A percentile compares a stretch with the other conserved stretches of the same genome.
Conservation (phyloP, 1,284 basidiomycete genomes). For the Cutaneotrichosporon spelunceum region DNA sequence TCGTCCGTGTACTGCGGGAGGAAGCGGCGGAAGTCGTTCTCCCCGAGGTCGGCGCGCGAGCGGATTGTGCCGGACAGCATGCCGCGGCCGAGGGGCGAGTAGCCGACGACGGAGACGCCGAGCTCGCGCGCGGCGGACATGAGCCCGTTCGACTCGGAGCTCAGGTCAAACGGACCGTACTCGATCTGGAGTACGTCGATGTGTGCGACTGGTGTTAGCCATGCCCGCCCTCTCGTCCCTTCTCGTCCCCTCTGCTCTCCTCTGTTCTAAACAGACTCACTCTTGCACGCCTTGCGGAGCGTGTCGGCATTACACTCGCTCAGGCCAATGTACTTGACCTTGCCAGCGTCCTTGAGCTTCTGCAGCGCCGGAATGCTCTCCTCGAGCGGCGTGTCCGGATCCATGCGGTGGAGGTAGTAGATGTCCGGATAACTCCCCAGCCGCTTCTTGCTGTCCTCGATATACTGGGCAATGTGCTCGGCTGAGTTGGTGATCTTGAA, state of each 20-base stretch:
- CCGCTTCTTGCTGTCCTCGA: slow-evolving; percentile 42
- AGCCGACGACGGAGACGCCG: slow-evolving; percentile 50
- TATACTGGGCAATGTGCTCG: slow-evolving; percentile 44
- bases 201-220: slow-evolving; percentile 37
- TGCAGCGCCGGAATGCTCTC: slow-evolving; percentile 45
- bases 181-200: slow-evolving; percentile 54
- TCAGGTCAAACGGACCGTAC: slow-evolving; percentile 52
- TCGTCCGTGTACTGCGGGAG: slow-evolving; percentile 44
- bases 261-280: no score
- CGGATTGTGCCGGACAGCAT: slow-evolving; percentile 31
- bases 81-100: slow-evolving; percentile 49
- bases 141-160: slow-evolving; percentile 51
- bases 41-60: slow-evolving; percentile 34
- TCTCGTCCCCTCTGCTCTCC: no score
- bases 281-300: slow-evolving; percentile 60
- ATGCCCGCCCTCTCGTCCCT: neutral
- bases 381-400: slow-evolving; percentile 40
- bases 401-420: slow-evolving; percentile 52
- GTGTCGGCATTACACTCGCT: slow-evolving; percentile 62
- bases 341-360: slow-evolving; percentile 48
- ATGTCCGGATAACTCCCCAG: slow-evolving; percentile 49
- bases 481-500: slow-evolving; percentile 30
- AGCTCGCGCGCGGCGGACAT: slow-evolving; percentile 49
- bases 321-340: slow-evolving; percentile 50
- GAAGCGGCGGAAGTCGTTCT: slow-evolving; percentile 39